phyloP scores from a whole-genome alignment of 352 stramenopile species.

The Globisporangium acanthophoron region DNA sequence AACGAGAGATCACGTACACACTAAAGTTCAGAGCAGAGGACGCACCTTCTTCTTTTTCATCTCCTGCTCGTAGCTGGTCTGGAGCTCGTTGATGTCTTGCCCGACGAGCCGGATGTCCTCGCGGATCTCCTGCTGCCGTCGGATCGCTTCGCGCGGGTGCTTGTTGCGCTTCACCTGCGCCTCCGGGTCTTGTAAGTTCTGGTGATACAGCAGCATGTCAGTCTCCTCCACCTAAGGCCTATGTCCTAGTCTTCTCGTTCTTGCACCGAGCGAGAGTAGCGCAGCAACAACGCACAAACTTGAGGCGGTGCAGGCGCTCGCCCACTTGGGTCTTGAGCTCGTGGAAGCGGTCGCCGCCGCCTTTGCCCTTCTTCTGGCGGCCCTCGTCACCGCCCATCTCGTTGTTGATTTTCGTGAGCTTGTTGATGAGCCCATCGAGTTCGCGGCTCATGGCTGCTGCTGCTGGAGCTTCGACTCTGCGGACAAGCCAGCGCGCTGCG shows the following conservation, averaged over 20 bases:
- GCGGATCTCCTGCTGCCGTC: slow-evolving; percentile 71
- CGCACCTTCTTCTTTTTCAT: slow-evolving; percentile 80
- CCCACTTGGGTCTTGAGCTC: slow-evolving; percentile 77
- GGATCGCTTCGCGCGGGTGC: slow-evolving; percentile 74
- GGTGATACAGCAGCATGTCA: not conserved
- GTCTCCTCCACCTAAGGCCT: not conserved
- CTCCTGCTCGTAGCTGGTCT: slow-evolving; percentile 61
- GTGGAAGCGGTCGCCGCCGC: slow-evolving; percentile 67
- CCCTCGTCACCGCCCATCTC: slow-evolving; percentile 74
- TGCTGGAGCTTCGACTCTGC: not conserved
- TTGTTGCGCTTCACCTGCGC: slow-evolving; percentile 53
- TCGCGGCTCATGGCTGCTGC: slow-evolving; percentile 52
- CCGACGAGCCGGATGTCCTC: slow-evolving; percentile 72
- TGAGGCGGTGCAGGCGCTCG: slow-evolving; percentile 71
- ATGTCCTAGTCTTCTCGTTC: not conserved
- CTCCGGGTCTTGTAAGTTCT: slow-evolving; percentile 77
- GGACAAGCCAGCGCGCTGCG: not conserved
- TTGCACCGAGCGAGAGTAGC: not conserved
- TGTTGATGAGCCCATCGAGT: slow-evolving; percentile 71
- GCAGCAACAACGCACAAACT: slow-evolving; percentile 41
- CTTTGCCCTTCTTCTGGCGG: slow-evolving; percentile 61
- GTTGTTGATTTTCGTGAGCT: slow-evolving; percentile 69
- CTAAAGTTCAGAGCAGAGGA: not conserved
- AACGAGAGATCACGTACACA: not conserved
- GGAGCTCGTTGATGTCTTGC: slow-evolving; percentile 73